Conservation (phyloP, 2,329 filamentous ascomycete species). For the Monosporascus sp. region DNA sequence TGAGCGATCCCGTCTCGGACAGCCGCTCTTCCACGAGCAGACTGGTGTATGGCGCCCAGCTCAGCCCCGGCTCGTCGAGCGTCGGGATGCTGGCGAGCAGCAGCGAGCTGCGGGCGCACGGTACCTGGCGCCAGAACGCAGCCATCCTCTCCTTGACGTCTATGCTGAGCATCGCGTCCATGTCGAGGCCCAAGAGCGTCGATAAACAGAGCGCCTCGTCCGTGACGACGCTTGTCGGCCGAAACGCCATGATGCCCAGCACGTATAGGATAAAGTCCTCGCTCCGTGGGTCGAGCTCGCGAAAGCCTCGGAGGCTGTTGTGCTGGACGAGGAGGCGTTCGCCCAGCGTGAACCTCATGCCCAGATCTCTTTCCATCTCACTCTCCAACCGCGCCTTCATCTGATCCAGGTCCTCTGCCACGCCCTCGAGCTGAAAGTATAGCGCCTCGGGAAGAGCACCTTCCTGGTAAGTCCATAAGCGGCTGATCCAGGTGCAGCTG, state of each 20-base stretch:
- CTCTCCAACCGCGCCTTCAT: background rate
- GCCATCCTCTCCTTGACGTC: background rate
- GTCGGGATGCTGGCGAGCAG: background rate
- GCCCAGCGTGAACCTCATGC: too few species aligned
- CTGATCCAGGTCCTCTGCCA: background rate
- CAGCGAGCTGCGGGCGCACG: background rate
- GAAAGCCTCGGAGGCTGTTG: too few species aligned
- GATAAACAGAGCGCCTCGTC: conserved; percentile 1
- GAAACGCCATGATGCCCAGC: background rate
- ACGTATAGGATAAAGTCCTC: background rate
- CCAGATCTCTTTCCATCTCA: too few species aligned
- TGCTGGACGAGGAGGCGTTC: too few species aligned
- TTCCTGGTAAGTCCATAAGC: conserved; percentile 3
- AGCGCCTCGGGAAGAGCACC: background rate
- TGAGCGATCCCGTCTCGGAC: too few species aligned
- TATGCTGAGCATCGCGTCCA: background rate
- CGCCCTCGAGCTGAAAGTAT: background rate
- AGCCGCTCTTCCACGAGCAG: too few species aligned
- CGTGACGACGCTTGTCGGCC: background rate
- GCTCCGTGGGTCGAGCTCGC: background rate
- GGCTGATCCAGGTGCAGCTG: background rate
- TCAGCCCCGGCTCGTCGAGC: background rate
- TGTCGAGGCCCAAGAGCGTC: too few species aligned
- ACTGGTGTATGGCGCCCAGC: background rate
- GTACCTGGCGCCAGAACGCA: background rate